A percentile compares a stretch with the other conserved stretches of the same genome.
These are phyloP conservation scores for Mucor plumbeus DNA, from an alignment of 371 early-diverging fungal genomes.

Conservation along the genomic window DNA sequence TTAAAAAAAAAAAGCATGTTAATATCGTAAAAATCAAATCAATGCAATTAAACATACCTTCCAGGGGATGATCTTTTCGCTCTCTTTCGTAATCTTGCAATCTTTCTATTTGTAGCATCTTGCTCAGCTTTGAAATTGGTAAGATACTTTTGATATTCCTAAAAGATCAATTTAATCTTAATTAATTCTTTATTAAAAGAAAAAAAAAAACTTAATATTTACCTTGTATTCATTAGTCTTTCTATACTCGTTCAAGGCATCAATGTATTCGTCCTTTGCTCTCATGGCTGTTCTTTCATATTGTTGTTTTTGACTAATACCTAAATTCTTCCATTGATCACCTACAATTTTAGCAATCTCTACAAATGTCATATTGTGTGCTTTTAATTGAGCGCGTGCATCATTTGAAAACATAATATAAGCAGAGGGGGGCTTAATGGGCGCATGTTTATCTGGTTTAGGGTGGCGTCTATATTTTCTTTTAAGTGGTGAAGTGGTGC, in stretches of 20 bases:
- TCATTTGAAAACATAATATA: conserved; percentile 62
- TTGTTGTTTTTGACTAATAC: conserved; percentile 29
- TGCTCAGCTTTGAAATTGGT: conserved; percentile 45
- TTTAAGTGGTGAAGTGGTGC: neutral
- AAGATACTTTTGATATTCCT: conserved; percentile 48
- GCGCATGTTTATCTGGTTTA: conserved; percentile 58
- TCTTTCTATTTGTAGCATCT: conserved; percentile 36
- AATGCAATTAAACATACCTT: conserved; percentile 10
- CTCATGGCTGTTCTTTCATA: conserved; percentile 48
- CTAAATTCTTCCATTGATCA: conserved; percentile 53
- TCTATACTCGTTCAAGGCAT: conserved; percentile 39
- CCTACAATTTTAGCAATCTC: conserved; percentile 59
- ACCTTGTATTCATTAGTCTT: conserved; percentile 47
- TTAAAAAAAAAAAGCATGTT: neutral
- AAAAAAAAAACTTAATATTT: neutral
- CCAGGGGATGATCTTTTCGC: conserved; percentile 28
- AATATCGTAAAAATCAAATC: no score
- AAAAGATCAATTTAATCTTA: no score
- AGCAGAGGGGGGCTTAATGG: conserved; percentile 60
- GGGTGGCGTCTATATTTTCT: conserved; percentile 60
- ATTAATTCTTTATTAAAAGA: no score
- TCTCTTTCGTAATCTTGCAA: conserved; percentile 30
- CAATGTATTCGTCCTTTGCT: conserved; percentile 49
- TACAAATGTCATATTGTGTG: conserved; percentile 49
- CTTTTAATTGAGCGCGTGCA: conserved; percentile 45